Evolutionary conservation across 2,329 filamentous ascomycete genomes (phyloP).

Genomic region (Arthrobotrys pseudoclavata): DNA sequence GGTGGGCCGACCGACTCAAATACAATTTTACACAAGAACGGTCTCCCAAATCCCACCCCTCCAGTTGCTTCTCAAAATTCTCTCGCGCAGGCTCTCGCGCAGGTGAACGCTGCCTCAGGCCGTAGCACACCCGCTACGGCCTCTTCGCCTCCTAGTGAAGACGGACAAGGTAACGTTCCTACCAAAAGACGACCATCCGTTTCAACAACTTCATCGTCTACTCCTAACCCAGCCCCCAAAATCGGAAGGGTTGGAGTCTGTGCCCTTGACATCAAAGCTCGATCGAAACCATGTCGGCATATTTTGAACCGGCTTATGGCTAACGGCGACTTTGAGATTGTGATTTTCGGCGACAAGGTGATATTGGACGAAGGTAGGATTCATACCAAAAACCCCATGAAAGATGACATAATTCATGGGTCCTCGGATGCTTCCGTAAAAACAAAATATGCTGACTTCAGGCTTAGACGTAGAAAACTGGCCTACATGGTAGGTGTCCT

Average conservation of each 20-base stretch:
- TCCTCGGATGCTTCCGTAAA: conserved; percentile 24
- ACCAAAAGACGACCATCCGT: conserved; percentile 51
- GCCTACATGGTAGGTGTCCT: conserved; percentile 79
- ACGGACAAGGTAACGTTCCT: conserved; percentile 38
- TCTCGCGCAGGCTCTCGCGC: conserved; percentile 39
- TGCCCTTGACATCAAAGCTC: conserved; percentile 92
- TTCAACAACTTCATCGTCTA: conserved; percentile 48
- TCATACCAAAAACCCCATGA: conserved; percentile 2
- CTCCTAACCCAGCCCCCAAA: conserved; percentile 37
- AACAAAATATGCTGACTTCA: conserved; percentile 53
- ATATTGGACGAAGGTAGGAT: conserved; percentile 87
- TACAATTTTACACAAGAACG: conserved; percentile 19
- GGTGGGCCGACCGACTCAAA: conserved; percentile 38
- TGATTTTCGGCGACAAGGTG: conserved; percentile 98
- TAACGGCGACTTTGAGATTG: conserved; percentile 93
- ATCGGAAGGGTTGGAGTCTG: conserved; percentile 88
- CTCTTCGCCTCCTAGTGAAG: conserved; percentile 53
- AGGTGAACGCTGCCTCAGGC: conserved; percentile 32
- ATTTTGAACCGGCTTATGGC: conserved; percentile 93
- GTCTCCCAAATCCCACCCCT: conserved; percentile 17
- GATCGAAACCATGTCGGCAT: conserved; percentile 96
- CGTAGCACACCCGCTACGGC: conserved; percentile 45
- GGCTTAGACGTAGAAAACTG: conserved; percentile 85
- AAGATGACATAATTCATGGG: conserved; percentile 8
- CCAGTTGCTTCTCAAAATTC: conserved; percentile 54